phyloP scores from a whole-genome alignment of 768 basidiomycete genomes.

The Kwoniella shandongensis region DNA sequence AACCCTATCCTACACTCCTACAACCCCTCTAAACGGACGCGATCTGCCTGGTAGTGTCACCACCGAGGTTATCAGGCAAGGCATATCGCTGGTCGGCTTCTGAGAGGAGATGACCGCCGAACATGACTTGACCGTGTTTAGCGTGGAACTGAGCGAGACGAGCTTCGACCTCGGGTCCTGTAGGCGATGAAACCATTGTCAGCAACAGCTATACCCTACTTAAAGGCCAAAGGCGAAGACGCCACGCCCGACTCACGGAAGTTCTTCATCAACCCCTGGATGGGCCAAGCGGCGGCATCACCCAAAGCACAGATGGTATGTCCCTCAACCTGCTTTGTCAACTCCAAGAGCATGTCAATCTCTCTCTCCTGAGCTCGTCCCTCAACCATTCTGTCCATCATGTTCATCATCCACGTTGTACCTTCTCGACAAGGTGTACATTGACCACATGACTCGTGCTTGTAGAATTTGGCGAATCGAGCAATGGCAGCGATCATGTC shows the following conservation, averaged over 20 bases:
- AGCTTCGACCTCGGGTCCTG: slow-evolving; percentile 78
- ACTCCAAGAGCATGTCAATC: slow-evolving; percentile 95
- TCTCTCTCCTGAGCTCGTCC: slow-evolving; percentile 87
- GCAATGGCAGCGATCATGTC: slow-evolving; percentile 93
- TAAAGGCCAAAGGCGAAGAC: background rate
- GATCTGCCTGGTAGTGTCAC: slow-evolving; percentile 32
- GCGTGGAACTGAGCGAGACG: slow-evolving; percentile 77
- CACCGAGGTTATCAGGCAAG: slow-evolving; percentile 51
- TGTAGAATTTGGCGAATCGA: slow-evolving; percentile 92
- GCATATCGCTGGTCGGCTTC: slow-evolving; percentile 43
- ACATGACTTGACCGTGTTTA: slow-evolving; percentile 76
- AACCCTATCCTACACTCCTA: too few species aligned
- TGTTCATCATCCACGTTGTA: slow-evolving; percentile 99
- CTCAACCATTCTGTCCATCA: slow-evolving; percentile 96
- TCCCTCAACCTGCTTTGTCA: slow-evolving; percentile 96
- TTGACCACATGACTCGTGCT: slow-evolving; percentile 97
- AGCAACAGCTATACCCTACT: too few species aligned
- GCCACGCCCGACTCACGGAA: slow-evolving; percentile 62
- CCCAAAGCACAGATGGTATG: slow-evolving; percentile 96
- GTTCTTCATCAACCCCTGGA: slow-evolving; percentile 95
- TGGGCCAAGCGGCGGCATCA: slow-evolving; percentile 97
- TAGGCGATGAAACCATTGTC: background rate
- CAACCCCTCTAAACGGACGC: slow-evolving; percentile 12
- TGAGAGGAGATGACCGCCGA: slow-evolving; percentile 69
- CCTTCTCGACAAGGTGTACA: slow-evolving; percentile 76